These are phyloP conservation scores for Liquidambar formosana DNA, from an alignment of 164 flowering plant genomes.

Conservation along the genomic window DNA sequence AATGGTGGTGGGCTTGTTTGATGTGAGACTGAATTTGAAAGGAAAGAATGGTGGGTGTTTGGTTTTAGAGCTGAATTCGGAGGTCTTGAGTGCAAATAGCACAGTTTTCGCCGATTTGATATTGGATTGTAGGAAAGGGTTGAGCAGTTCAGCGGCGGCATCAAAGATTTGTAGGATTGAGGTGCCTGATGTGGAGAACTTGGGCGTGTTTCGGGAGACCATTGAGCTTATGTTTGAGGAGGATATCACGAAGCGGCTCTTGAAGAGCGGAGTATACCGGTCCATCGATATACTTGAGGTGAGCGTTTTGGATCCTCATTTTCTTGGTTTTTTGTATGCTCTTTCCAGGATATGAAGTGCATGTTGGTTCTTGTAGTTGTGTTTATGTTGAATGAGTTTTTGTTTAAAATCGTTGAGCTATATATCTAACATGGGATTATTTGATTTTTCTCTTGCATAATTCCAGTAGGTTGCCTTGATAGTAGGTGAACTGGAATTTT, in stretches of 20 bases:
- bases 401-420: background rate
- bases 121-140: conserved; percentile 27
- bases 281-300: conserved; percentile 89
- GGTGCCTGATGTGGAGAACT: conserved; percentile 74
- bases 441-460: no score
- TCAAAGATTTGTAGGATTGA: conserved; percentile 62
- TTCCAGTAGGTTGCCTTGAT: no score
- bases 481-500: no score
- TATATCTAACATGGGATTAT: background rate
- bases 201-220: conserved; percentile 64
- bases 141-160: conserved; percentile 3
- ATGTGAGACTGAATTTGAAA: conserved; percentile 78
- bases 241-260: conserved; percentile 42
- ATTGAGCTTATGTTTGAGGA: conserved; percentile 88
- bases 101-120: conserved; percentile 62
- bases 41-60: conserved; percentile 66
- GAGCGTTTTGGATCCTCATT: background rate
- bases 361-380: background rate
- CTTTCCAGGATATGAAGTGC: background rate
- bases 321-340: background rate
- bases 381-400: background rate
- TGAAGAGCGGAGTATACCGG: conserved; percentile 62
- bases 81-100: conserved; percentile 57
- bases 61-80: conserved; percentile 75
- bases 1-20: conserved; percentile 33